Conservation (phyloP, 306 rosid species). For the Hylodesmum podocarpum region DNA sequence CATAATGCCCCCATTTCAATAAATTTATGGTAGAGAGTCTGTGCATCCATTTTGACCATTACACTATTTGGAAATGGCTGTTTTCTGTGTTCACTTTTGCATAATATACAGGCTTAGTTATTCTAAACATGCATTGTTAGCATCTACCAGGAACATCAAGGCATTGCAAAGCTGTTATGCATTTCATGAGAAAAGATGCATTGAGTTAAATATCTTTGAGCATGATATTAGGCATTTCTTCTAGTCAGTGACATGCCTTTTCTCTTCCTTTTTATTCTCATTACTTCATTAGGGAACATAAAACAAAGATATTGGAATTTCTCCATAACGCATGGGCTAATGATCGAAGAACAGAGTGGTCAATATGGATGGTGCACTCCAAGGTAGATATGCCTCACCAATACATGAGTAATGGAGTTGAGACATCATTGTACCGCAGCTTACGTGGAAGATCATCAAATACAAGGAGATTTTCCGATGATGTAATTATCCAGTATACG, state of each 20-base stretch:
- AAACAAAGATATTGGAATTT: conserved; percentile 72
- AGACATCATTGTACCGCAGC: conserved; percentile 46
- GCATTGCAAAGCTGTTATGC: neutral
- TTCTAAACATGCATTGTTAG: neutral
- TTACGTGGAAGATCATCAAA: conserved; percentile 52
- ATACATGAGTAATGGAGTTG: conserved; percentile 45
- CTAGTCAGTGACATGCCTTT: conserved; percentile 15
- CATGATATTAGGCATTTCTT: conserved; percentile 1
- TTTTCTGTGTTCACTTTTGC: conserved; percentile 5
- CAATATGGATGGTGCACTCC: conserved; percentile 93
- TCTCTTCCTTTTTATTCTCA: conserved; percentile 24
- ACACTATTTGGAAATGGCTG: neutral
- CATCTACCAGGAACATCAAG: neutral
- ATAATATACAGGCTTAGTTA: neutral
- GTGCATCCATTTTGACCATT: conserved; percentile 18
- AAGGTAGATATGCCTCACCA: conserved; percentile 80
- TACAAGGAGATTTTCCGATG: conserved; percentile 62
- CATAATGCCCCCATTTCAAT: neutral
- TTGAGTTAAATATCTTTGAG: neutral
- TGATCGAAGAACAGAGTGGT: conserved; percentile 89
- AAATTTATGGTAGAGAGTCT: neutral
- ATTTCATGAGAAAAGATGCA: neutral
- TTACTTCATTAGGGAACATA: conserved; percentile 61
- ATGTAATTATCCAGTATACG: conserved; percentile 51
- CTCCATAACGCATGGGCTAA: conserved; percentile 69